Base-by-base conservation (phyloP, 1,284 basidiomycete species). In the Butyriboletus appendiculatus region DNA sequence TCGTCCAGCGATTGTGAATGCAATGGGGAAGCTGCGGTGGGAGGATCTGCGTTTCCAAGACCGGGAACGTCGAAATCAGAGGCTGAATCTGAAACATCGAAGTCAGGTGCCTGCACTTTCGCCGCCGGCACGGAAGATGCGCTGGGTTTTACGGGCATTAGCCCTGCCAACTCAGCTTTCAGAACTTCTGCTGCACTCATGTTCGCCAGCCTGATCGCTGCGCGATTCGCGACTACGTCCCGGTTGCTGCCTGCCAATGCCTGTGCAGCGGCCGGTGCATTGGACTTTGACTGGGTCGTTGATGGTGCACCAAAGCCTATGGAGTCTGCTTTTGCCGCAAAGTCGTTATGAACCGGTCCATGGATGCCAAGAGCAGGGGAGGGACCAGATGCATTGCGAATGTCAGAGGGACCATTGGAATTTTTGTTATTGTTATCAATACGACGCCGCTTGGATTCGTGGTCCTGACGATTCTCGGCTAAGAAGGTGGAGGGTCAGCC, bases 401-500 rank as follows among this genome's bases (percentile, higher is more conserved):
- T 59, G 46, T 69, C 61, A 42, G 58, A 45, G 22, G 55, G 39
- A 24, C 51, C 51, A 56, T 75, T 78, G 59, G 75, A 73, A 22
- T 72, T 78, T 62, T 80, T 78, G 51, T 59, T 53, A 56, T 76
- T 77, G 62, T 86, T 81, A 55, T 94, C 92, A 57, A 94, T 76
- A 69, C 93, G 90, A 65, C 94, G 85, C 47, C 94, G 86, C 73
- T 97, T 95, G 51, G 87, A 81, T 70, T 90, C 90, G 63, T 90
- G 85, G 60, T 97, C 90, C 73, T 97, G 95, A 52, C 96, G 85
- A 66, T 96, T 91, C 78, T 98, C 96, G 68, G 85, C 94, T 95
- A 64, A 64, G 53, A 46, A 45, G 33, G 40, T 48, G 33, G 41
- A 55, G 50, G 15, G 59, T 62, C 45, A 64, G 60, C 45, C 51